A percentile compares a stretch with the other conserved stretches of the same genome.
phyloP scores from a whole-genome alignment of 2,329 filamentous ascomycete genomes.

The Scytalidium sp. region DNA sequence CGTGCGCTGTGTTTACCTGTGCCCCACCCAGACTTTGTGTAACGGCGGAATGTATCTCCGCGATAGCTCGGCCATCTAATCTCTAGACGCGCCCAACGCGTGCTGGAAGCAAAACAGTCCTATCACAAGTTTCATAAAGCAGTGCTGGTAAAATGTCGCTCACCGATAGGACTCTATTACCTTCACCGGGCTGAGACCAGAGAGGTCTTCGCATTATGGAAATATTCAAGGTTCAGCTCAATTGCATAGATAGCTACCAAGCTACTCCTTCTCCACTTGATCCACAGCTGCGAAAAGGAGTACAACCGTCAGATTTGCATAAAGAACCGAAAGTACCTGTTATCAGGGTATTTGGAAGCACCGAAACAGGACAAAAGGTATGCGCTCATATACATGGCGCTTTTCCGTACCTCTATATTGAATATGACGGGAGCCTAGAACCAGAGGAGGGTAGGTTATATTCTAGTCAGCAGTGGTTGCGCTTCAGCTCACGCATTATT shows the following conservation, averaged over 20 bases:
- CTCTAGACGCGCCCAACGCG: background rate
- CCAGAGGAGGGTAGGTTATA: slow-evolving; percentile 61
- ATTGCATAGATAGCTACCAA: slow-evolving; percentile 96
- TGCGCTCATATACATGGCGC: slow-evolving; percentile 95
- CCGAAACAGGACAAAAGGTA: slow-evolving; percentile 91
- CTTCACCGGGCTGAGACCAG: too few relatives aligned
- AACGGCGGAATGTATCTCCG: background rate
- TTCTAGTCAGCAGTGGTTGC: background rate
- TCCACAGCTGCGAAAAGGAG: slow-evolving; percentile 68
- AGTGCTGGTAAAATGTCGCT: background rate
- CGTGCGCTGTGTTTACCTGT: too few relatives aligned
- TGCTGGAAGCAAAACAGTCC: background rate
- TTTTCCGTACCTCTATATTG: slow-evolving; percentile 92
- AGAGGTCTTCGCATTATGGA: slow-evolving; percentile 53
- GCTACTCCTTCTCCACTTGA: slow-evolving; percentile 75
- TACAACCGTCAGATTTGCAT: slow-evolving; percentile 54
- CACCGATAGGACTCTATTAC: background rate
- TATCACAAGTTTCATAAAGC: background rate
- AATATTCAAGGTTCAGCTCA: slow-evolving; percentile 84
- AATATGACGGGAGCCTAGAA: slow-evolving; percentile 70
- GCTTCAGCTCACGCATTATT: slow-evolving; percentile 14
- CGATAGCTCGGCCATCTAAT: background rate
- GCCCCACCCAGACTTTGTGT: too few relatives aligned
- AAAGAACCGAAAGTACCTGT: slow-evolving; percentile 76
- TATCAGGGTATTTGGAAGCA: slow-evolving; percentile 87